Evolutionary conservation across 495 filamentous ascomycete genomes (phyloP).

Genomic region (Zalerion maritima): DNA sequence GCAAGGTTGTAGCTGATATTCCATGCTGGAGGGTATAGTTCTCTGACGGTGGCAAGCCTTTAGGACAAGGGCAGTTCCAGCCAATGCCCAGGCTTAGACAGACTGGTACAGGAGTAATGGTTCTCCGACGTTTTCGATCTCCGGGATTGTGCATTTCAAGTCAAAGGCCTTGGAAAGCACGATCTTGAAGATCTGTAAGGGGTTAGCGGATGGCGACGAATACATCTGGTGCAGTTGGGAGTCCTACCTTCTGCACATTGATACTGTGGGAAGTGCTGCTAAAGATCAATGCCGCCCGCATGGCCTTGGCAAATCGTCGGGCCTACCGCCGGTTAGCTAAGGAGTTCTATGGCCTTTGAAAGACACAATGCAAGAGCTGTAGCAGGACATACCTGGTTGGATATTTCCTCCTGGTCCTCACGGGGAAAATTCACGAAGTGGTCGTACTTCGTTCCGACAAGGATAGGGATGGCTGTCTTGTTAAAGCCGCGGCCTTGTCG

Average conservation of each 20-base stretch:
- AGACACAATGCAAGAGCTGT: neutral
- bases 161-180: constrained; percentile 97
- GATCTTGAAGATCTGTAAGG: constrained; percentile 89
- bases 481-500: constrained; percentile 95
- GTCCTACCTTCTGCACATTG: constrained; percentile 89
- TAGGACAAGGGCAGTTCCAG: too few species aligned
- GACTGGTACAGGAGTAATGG: constrained; percentile 89
- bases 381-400: constrained; percentile 56
- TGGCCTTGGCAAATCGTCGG: constrained; percentile 90
- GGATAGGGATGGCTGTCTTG: constrained; percentile 95
- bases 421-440: constrained; percentile 96
- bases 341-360: neutral
- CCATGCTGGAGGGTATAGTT: too few species aligned
- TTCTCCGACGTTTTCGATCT: constrained; percentile 95
- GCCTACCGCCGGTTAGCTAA: constrained; percentile 39
- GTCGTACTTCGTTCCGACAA: constrained; percentile 96
- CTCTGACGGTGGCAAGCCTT: too few species aligned
- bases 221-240: constrained; percentile 1
- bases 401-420: constrained; percentile 97
- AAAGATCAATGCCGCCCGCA: constrained; percentile 95
- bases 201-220: constrained; percentile 8
- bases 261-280: constrained; percentile 98
- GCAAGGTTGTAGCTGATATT: too few species aligned
- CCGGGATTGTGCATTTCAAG: constrained; percentile 95
- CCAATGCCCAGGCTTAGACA: constrained; percentile 30